A percentile compares a stretch with the other conserved stretches of the same genome.
phyloP scores from a whole-genome alignment of 495 filamentous ascomycete genomes.

The Annulohypoxylon moriforme region DNA sequence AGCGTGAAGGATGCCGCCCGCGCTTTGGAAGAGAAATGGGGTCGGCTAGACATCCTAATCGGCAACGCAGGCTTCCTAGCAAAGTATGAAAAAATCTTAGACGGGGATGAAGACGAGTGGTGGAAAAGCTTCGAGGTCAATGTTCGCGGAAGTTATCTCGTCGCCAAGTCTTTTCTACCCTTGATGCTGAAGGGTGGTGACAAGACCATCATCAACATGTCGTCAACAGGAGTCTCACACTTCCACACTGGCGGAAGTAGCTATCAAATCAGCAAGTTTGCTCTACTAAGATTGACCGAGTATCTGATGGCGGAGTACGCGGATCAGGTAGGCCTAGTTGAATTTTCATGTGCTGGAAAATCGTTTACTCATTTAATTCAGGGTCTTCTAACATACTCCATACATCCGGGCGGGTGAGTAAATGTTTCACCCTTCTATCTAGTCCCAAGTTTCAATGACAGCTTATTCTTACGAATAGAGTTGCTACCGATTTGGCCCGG shows the following conservation, averaged over 20 bases:
- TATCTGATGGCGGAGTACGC: slow-evolving; percentile 57
- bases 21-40: slow-evolving; percentile 31
- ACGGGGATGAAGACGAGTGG: slow-evolving; percentile 58
- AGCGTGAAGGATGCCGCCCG: slow-evolving; percentile 49
- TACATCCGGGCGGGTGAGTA: slow-evolving; percentile 61
- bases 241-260: slow-evolving; percentile 47
- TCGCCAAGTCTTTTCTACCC: slow-evolving; percentile 54
- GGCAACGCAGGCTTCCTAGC: slow-evolving; percentile 62
- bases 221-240: slow-evolving; percentile 54
- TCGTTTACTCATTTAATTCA: slow-evolving; percentile 25
- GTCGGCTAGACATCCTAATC: slow-evolving; percentile 61
- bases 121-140: slow-evolving; percentile 60
- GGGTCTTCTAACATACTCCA: slow-evolving; percentile 55
- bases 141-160: slow-evolving; percentile 48
- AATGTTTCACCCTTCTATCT: slow-evolving; percentile 20
- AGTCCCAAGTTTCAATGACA: neutral
- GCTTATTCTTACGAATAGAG: slow-evolving; percentile 15
- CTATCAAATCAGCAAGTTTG: slow-evolving; percentile 61
- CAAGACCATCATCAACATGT: slow-evolving; percentile 62
- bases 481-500: slow-evolving; percentile 29
- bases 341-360: neutral
- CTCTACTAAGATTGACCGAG: slow-evolving; percentile 60
- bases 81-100: slow-evolving; percentile 46
- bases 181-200: slow-evolving; percentile 58
- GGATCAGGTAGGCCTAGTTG: slow-evolving; percentile 31